phyloP scores from a whole-genome alignment of 305 asterid genomes.

The Fraxinus latifolia region DNA sequence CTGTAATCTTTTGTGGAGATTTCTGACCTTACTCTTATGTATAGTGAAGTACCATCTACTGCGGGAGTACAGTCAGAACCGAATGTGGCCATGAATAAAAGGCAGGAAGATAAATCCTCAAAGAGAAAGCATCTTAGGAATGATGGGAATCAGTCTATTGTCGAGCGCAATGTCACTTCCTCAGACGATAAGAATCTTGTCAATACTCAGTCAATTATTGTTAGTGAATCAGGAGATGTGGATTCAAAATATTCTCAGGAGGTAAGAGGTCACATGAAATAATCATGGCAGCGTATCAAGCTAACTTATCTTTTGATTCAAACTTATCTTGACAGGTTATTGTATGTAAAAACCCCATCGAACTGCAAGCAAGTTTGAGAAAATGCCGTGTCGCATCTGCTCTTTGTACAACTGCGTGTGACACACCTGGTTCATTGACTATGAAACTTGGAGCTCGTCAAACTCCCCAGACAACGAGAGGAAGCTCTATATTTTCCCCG shows the following conservation, averaged over 20 bases:
- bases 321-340: slow-evolving; percentile 42
- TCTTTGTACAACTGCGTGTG: slow-evolving; percentile 39
- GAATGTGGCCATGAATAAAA: slow-evolving; percentile 35
- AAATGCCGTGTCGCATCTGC: slow-evolving; percentile 55
- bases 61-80: slow-evolving; percentile 36
- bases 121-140: slow-evolving; percentile 42
- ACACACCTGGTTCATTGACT: slow-evolving; percentile 53
- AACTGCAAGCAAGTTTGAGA: slow-evolving; percentile 62
- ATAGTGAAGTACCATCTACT: slow-evolving; percentile 51
- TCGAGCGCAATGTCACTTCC: slow-evolving; percentile 33
- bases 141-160: slow-evolving; percentile 32
- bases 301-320: slow-evolving; percentile 11
- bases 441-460: slow-evolving; percentile 36
- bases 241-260: slow-evolving; percentile 36
- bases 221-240: slow-evolving; percentile 26
- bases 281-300: neutral
- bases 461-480: slow-evolving; percentile 69
- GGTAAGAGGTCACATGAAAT: slow-evolving; percentile 38
- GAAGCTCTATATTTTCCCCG: slow-evolving; percentile 86
- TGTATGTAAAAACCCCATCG: slow-evolving; percentile 29
- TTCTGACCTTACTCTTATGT: slow-evolving; percentile 11
- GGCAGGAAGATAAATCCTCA: slow-evolving; percentile 39
- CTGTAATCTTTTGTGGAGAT: slow-evolving; percentile 25
- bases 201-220: slow-evolving; percentile 21
- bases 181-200: slow-evolving; percentile 25